Evolutionary conservation across 2,329 filamentous ascomycete species (phyloP).

Genomic region (Elsinoe necatrix): DNA sequence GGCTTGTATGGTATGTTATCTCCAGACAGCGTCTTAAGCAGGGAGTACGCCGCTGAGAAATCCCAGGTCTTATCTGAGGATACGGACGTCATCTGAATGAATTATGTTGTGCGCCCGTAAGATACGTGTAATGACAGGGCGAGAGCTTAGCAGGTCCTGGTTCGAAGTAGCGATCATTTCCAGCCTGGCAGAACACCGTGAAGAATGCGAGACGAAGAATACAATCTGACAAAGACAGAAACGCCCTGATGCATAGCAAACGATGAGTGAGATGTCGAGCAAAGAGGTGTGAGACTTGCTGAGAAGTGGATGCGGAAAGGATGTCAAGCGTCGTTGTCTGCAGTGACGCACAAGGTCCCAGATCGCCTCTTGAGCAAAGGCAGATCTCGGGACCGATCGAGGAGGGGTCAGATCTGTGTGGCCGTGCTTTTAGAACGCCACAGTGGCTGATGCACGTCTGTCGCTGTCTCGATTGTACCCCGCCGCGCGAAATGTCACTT

Average conservation of each 20-base stretch:
- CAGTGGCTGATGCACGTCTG: not conserved
- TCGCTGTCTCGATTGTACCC: slow-evolving; percentile 1
- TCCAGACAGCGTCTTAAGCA: slow-evolving; percentile 30
- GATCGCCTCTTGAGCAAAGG: not conserved
- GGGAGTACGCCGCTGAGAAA: slow-evolving; percentile 37
- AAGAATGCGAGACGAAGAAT: not conserved
- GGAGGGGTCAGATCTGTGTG: slow-evolving; percentile 7
- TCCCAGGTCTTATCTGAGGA: slow-evolving; percentile 36
- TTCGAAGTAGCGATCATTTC: not conserved
- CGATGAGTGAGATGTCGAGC: not conserved
- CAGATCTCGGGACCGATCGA: slow-evolving; percentile 1
- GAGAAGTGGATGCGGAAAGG: not conserved
- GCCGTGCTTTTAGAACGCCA: not conserved
- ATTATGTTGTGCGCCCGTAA: not conserved
- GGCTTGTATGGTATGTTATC: not conserved
- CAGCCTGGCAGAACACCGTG: not conserved
- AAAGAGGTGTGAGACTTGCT: not conserved
- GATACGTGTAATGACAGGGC: not conserved
- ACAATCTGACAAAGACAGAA: not conserved
- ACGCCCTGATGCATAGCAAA: slow-evolving; percentile 10
- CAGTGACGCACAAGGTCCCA: slow-evolving; percentile 6
- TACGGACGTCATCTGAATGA: slow-evolving; percentile 24
- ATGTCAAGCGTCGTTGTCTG: not conserved
- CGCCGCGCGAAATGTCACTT: not conserved
- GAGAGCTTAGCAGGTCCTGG: not conserved